Base-by-base conservation (phyloP, 257 asterid species). In the Plantago ovata region DNA sequence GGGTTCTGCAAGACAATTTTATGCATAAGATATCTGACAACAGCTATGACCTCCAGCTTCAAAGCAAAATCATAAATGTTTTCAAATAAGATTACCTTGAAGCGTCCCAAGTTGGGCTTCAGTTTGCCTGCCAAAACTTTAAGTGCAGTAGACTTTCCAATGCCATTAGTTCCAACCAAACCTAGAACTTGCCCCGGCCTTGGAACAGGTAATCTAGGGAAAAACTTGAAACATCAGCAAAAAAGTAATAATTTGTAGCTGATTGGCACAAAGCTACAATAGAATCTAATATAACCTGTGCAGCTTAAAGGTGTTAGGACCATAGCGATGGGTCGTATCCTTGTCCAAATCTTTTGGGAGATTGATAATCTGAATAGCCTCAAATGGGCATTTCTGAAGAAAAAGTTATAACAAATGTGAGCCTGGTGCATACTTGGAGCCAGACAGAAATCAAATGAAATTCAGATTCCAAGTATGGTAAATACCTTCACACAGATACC, bases 281-380 rank as follows among this genome's bases (percentile, higher is more conserved):
- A 4, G 23, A 7, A 20, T 38, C 58, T 0, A 7, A 20, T 38
- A 49, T 0, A 50, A 65, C 64, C 70, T 66, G 14, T 66, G 71
- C 21, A 65, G 19, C 20, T 65, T 65, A 22, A 65, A 65, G n/a
- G 70, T 36, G 66, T 80, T 80, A 32, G 87, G 79, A 48, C 91
- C 91, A 62, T 80, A 80, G 41, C 91, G 83, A 63, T 80, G 91
- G 36, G 87, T 83, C 43, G 91, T 83, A 19, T 83, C 91, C 69
- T 77, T 83, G 15, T 75, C 77, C 79, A 83, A 73, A 49, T 83
- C 81, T 62, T 80, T 83, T 21, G 84, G 87, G 61, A 83, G 65
- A 67, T 83, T 80, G 57, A 83, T 83, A 56, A 83, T 83, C 74
- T 78, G 81, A 39, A 80, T 80, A 13, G 92, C 87, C 62, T 69